Conservation (phyloP, 140 eudicot genomes). For the Flaveria floridana region DNA sequence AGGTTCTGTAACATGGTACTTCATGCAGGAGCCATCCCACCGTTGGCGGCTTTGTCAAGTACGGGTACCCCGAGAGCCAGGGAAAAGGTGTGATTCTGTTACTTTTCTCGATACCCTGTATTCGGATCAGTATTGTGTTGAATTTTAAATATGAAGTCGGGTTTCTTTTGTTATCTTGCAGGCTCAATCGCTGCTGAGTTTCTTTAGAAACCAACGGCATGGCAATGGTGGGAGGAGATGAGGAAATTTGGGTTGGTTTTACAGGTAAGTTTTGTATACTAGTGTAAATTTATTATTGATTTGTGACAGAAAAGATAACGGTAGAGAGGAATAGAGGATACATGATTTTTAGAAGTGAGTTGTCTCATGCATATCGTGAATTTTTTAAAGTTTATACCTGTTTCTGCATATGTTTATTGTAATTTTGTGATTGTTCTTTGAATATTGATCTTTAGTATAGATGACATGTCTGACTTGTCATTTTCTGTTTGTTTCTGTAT, state of each 20-base stretch:
- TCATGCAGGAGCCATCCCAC: constrained; percentile 87
- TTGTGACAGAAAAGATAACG: constrained; percentile 17
- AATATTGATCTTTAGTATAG: background rate
- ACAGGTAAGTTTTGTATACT: constrained; percentile 40
- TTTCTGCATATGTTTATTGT: constrained; percentile 26
- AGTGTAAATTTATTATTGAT: constrained; percentile 52
- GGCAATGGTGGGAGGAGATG: constrained; percentile 79
- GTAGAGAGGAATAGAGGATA: constrained; percentile 22
- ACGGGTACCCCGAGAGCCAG: constrained; percentile 91
- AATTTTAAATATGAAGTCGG: background rate
- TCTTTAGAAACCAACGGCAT: constrained; percentile 88
- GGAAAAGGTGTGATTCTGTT: constrained; percentile 55
- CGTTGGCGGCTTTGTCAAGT: constrained; percentile 69
- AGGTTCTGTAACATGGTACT: constrained; percentile 68
- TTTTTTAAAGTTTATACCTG: constrained; percentile 31
- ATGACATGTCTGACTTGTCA: background rate
- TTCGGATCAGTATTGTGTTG: background rate
- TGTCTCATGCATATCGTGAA: constrained; percentile 7
- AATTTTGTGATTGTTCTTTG: constrained; percentile 25
- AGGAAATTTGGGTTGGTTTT: constrained; percentile 25
- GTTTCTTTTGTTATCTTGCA: constrained; percentile 33
- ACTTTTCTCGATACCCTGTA: background rate
- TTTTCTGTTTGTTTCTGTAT: background rate
- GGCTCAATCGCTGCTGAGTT: constrained; percentile 87
- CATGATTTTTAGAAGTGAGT: constrained; percentile 36